Conservation (phyloP, 2,329 filamentous ascomycete species). For the Pseudogymnoascus sp. region DNA sequence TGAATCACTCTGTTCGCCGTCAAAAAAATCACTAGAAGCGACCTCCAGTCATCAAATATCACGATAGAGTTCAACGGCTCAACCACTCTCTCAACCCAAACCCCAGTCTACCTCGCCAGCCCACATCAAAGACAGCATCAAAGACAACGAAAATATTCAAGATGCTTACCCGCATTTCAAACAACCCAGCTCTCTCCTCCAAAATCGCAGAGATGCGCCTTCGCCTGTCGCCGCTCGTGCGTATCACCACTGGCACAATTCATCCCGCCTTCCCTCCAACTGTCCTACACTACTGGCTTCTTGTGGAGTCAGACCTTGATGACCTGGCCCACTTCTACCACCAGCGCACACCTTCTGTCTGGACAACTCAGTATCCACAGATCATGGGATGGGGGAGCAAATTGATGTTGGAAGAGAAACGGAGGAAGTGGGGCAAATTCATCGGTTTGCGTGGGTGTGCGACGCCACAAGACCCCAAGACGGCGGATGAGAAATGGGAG, state of each 20-base stretch:
- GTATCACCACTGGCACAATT: conserved; percentile 50
- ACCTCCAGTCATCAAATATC: not conserved
- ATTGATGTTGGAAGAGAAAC: conserved; percentile 52
- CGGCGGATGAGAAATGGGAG: conserved; percentile 30
- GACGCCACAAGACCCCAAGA: conserved; percentile 32
- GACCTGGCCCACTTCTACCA: conserved; percentile 64
- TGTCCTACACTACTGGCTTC: conserved; percentile 63
- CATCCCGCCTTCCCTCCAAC: conserved; percentile 58
- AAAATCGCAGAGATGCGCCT: conserved; percentile 61
- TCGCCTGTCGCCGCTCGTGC: conserved; percentile 57
- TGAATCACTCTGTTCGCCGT: not conserved
- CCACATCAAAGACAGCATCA: not conserved
- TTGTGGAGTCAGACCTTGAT: conserved; percentile 64
- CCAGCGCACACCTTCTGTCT: conserved; percentile 51
- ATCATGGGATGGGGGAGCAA: conserved; percentile 54
- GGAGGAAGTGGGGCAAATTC: conserved; percentile 63
- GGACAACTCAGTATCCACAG: conserved; percentile 54
- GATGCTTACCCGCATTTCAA: conserved; percentile 16
- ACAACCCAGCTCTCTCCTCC: conserved; percentile 44
- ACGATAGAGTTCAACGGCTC: not conserved
- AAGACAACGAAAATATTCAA: not conserved
- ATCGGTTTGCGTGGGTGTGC: conserved; percentile 61
- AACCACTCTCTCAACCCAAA: not conserved
- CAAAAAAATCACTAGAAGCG: not conserved
- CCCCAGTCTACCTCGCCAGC: not conserved